These are phyloP conservation scores for Cymbidium sinense DNA, from an alignment of 106 monocot species.

Conservation along the genomic window DNA sequence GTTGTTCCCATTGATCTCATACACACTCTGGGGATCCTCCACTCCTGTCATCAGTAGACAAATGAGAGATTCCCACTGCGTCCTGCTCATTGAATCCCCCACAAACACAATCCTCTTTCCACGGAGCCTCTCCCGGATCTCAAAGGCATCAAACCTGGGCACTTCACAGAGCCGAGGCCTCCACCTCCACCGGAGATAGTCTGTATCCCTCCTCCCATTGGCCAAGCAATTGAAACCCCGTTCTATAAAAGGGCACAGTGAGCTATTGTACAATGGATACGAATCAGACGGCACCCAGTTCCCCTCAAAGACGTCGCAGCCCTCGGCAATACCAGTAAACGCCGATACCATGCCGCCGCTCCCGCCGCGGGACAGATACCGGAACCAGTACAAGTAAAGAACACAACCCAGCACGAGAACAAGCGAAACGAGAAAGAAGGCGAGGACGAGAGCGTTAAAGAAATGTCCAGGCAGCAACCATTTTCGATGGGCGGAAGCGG, in stretches of 20 bases:
- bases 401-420: conserved; percentile 34
- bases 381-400: conserved; percentile 33
- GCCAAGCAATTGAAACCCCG: conserved; percentile 93
- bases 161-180: conserved; percentile 68
- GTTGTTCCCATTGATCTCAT: conserved; percentile 76
- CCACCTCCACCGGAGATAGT: conserved; percentile 88
- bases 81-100: conserved; percentile 96
- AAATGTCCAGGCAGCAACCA: conserved; percentile 26
- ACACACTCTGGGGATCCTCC: conserved; percentile 50
- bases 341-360: conserved; percentile 12
- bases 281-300: conserved; percentile 54
- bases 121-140: conserved; percentile 48
- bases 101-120: conserved; percentile 86
- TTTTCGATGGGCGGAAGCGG: conserved; percentile 31
- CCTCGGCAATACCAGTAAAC: conserved; percentile 8
- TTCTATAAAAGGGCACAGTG: conserved; percentile 75
- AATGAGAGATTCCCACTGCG: conserved; percentile 96
- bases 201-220: conserved; percentile 73
- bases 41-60: conserved; percentile 94
- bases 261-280: conserved; percentile 84
- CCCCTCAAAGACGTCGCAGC: conserved; percentile 76
- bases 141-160: conserved; percentile 45
- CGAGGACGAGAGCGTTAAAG: conserved; percentile 22
- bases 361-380: conserved; percentile 15
- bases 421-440: conserved; percentile 40